Base-by-base conservation (phyloP, 2,329 filamentous ascomycete genomes). In the Fusarium nematophilum region DNA sequence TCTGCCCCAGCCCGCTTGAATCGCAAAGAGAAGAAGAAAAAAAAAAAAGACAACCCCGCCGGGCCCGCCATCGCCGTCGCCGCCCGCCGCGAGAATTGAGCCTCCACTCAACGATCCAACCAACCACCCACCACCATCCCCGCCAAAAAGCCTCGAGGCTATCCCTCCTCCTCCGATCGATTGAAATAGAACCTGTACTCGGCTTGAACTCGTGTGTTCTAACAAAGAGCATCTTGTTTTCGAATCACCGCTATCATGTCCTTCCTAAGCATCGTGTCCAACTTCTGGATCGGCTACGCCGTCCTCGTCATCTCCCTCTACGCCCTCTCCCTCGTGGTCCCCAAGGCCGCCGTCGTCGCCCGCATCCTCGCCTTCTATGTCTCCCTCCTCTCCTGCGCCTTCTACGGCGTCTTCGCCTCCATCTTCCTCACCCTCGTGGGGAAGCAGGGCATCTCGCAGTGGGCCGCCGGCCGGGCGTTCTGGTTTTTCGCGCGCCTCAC, bases 391-490 rank as follows among this genome's bases (percentile, higher is more conserved):
- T 63, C 83, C 49, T 82, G 72, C 74, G 85, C 93, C 23, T 75
- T 81, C 67, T 96, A 92, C 76, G 95, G 93, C 57, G 90, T 92
- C 54, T 58, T 91, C 39, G 88, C 88, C 23, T 92, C 90, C 37
- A 83, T 93, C 58, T 69, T 86, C 55, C 83, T 98, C 60, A 88
- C 90, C 39, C 68, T 91, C 13, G 67, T 88, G 42, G 93, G 93
- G 56, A 86, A 90, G 68, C 88, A 87, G 56, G 87, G 90, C 50
- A 86, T 92, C 62, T 86, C 91, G 23, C 95, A 98, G 81, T 98
- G 93, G 92, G 87, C 91, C 31, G 87, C 87, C 9, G 95, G 81
- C 7, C 86, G 93, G 58, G 78, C 83, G 62, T 98, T 97, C 83
- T 90, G 93, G 75, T 90, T 86, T 78, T 73, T 85, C 65, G 96